These are phyloP conservation scores for Skeletonema potamos DNA, from an alignment of 108 stramenopile genomes.

Conservation along the genomic window DNA sequence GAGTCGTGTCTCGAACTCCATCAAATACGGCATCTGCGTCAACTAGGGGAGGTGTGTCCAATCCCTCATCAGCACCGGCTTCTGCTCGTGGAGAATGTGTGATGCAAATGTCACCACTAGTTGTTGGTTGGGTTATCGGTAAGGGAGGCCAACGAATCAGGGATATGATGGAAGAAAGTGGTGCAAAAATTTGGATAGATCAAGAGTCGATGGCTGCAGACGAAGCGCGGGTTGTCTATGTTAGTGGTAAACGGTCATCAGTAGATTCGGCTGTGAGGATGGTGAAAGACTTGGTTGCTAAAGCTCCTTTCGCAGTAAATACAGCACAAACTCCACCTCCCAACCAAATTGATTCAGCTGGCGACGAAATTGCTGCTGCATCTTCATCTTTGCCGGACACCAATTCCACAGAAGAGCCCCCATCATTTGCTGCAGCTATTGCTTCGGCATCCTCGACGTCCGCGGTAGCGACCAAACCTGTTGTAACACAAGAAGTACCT, in stretches of 20 bases:
- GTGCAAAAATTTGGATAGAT: slow-evolving; percentile 91
- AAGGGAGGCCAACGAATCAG: slow-evolving; percentile 86
- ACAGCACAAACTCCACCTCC: slow-evolving; percentile 21
- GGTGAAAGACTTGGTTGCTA: slow-evolving; percentile 76
- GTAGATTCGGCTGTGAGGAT: slow-evolving; percentile 76
- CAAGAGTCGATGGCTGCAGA: slow-evolving; percentile 79
- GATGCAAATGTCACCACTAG: slow-evolving; percentile 67
- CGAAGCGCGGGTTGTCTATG: slow-evolving; percentile 79
- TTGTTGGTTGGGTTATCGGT: slow-evolving; percentile 92
- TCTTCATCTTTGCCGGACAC: slow-evolving; percentile 13
- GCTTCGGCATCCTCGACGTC: slow-evolving; percentile 16
- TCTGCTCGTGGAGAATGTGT: slow-evolving; percentile 59
- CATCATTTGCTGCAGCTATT: slow-evolving; percentile 43
- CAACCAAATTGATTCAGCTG: slow-evolving; percentile 5
- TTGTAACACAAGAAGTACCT: slow-evolving; percentile 6
- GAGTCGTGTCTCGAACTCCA: slow-evolving; percentile 43
- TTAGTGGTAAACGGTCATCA: slow-evolving; percentile 73
- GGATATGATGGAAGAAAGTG: slow-evolving; percentile 90
- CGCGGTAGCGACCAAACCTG: slow-evolving; percentile 1
- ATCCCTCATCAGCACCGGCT: slow-evolving; percentile 16
- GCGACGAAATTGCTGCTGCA: slow-evolving; percentile 6
- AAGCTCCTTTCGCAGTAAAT: slow-evolving; percentile 64
- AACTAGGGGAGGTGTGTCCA: slow-evolving; percentile 16
- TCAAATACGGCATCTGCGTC: slow-evolving; percentile 17
- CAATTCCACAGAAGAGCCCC: slow-evolving; percentile 4